These are phyloP conservation scores for Mercurialis annua DNA, from an alignment of 345 rosid species.

Conservation along the genomic window DNA sequence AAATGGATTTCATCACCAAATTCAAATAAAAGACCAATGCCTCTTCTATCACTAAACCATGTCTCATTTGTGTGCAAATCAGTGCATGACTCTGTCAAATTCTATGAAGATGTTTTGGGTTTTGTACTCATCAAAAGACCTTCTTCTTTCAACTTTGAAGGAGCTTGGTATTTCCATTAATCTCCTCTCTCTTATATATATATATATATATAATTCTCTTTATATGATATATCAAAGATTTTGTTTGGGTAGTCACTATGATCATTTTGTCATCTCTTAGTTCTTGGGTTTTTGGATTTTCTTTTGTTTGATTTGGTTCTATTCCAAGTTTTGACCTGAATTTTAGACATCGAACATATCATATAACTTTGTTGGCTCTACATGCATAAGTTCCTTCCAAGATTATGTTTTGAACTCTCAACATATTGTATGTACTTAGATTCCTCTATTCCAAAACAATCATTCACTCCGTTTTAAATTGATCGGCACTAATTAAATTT, in stretches of 20 bases:
- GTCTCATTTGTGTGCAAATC: conserved; percentile 48
- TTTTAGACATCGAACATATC: too few relatives aligned
- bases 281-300: background rate
- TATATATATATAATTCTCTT: too few relatives aligned
- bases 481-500: too few relatives aligned
- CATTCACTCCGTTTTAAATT: too few relatives aligned
- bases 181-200: background rate
- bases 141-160: conserved; percentile 47
- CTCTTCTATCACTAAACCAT: conserved; percentile 38
- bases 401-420: background rate
- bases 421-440: too few relatives aligned
- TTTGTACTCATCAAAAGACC: conserved; percentile 51
- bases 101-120: conserved; percentile 46
- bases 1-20: conserved; percentile 2
- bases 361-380: too few relatives aligned
- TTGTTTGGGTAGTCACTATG: too few relatives aligned
- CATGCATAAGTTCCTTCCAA: background rate
- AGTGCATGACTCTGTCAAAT: conserved; percentile 29
- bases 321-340: too few relatives aligned
- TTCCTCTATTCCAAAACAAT: too few relatives aligned
- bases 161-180: conserved; percentile 39
- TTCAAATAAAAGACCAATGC: conserved; percentile 13
- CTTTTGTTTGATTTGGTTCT: background rate
- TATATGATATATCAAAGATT: too few relatives aligned
- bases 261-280: background rate